These are phyloP conservation scores for Boletus pseudopeckii DNA, from an alignment of 768 basidiomycete genomes.

Conservation along the genomic window DNA sequence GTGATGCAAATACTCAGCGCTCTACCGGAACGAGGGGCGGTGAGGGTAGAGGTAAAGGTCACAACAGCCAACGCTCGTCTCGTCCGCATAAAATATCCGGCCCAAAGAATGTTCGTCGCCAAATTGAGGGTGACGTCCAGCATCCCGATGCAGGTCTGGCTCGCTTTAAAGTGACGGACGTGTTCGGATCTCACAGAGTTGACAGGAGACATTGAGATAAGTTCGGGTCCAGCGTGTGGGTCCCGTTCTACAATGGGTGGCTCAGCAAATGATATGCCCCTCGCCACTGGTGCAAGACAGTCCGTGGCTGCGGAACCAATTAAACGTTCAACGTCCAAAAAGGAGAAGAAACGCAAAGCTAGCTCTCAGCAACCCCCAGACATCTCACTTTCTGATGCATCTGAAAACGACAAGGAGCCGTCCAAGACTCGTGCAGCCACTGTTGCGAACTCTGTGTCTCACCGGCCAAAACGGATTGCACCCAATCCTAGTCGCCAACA, in stretches of 20 bases:
- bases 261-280: background rate
- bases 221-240: background rate
- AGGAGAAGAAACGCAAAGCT: conserved; percentile 22
- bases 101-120: background rate
- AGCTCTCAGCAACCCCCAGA: conserved; percentile 19
- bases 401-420: conserved; percentile 18
- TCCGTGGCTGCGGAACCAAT: background rate
- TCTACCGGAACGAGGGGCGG: background rate
- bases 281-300: background rate
- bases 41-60: background rate
- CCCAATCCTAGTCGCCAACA: conserved; percentile 2
- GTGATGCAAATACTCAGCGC: background rate
- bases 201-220: background rate
- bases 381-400: conserved; percentile 18
- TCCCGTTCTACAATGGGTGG: background rate
- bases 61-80: background rate
- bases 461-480: conserved; percentile 12
- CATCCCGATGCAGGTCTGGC: conserved; percentile 10
- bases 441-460: background rate
- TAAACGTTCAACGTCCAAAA: background rate
- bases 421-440: background rate
- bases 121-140: background rate
- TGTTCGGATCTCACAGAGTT: background rate
- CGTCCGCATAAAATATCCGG: background rate
- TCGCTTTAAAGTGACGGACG: background rate